Base-by-base conservation (phyloP, 331 rosid species). In the Ulmus americana region DNA sequence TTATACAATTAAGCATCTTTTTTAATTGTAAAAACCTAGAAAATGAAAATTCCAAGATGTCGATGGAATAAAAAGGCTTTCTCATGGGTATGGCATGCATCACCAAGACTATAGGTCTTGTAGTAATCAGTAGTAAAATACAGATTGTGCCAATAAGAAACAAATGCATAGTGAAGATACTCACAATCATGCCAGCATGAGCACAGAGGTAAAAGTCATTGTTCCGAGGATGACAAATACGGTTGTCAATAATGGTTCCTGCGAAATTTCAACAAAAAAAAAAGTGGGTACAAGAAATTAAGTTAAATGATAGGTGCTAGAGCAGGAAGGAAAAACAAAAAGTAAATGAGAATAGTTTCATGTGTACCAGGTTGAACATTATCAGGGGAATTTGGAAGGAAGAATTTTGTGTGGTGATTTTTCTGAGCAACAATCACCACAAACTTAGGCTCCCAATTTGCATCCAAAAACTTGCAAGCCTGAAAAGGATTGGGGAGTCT, bases 131-230 rank as follows among this genome's bases (percentile, higher is more conserved):
- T 28, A 28, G 35, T 28, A 28, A 28, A 63, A 6, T 6, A 12
- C n/a, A 62, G 7, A 13, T 12, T 9, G 5, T 7, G 2, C 10
- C 4, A 13, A 8, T 5, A 67, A 45, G 13, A 38, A 55, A 12
- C 40, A 55, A 59, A 39, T 28, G 16, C 39, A 39, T 14, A n/a
- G 7, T 4, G 41, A 45, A 39, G 16, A 62, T 59, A 78, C 97
- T 81, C 65, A 94, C 99, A 1, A 94, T 94, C 99, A 90, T 90
- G 70, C 99, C 99, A 7, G 95, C 96, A 71, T 94, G 99, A 0
- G 99, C 97, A 71, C 99, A 94, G 44, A 94, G 63, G 45, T 94
- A 94, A 45, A 94, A 94, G 71, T 94, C 97, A 38, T 94, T 83
- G 67, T 87, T 94, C 38, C 86, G 67, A 0, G 97, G 99, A 70